Conservation (phyloP, 2,329 filamentous ascomycete genomes). For the Calonectria pteridis region DNA sequence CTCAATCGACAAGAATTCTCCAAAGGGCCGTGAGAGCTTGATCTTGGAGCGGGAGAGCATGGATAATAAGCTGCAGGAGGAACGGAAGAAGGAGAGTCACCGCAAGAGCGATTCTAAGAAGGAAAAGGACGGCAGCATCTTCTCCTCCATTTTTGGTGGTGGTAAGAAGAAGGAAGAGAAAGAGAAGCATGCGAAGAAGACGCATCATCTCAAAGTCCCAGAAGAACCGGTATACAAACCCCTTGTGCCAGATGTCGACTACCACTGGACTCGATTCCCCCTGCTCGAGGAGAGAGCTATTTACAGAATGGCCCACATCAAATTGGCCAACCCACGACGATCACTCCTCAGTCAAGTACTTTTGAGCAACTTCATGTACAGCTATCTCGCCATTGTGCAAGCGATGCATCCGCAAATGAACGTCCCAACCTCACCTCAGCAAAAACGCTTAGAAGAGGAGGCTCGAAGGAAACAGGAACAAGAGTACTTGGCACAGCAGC, state of each 20-base stretch:
- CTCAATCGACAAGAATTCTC: constrained; percentile 79
- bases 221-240: constrained; percentile 81
- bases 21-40: constrained; percentile 83
- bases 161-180: constrained; percentile 88
- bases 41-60: constrained; percentile 83
- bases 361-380: constrained; percentile 99
- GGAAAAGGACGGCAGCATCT: constrained; percentile 93
- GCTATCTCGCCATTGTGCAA: constrained; percentile 97
- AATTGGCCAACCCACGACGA: constrained; percentile 95
- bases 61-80: constrained; percentile 80
- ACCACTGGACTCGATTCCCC: constrained; percentile 95
- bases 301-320: constrained; percentile 98
- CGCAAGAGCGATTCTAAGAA: constrained; percentile 86
- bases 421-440: constrained; percentile 85
- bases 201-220: constrained; percentile 79
- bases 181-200: constrained; percentile 80
- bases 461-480: constrained; percentile 63
- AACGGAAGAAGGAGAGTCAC: constrained; percentile 83
- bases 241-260: constrained; percentile 89
- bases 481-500: constrained; percentile 61
- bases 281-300: constrained; percentile 97
- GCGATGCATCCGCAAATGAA: constrained; percentile 98
- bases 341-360: constrained; percentile 94
- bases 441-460: constrained; percentile 71
- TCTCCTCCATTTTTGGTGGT: constrained; percentile 92